Base-by-base conservation (phyloP, 2,329 filamentous ascomycete species). In the Calonectria hawksworthii region DNA sequence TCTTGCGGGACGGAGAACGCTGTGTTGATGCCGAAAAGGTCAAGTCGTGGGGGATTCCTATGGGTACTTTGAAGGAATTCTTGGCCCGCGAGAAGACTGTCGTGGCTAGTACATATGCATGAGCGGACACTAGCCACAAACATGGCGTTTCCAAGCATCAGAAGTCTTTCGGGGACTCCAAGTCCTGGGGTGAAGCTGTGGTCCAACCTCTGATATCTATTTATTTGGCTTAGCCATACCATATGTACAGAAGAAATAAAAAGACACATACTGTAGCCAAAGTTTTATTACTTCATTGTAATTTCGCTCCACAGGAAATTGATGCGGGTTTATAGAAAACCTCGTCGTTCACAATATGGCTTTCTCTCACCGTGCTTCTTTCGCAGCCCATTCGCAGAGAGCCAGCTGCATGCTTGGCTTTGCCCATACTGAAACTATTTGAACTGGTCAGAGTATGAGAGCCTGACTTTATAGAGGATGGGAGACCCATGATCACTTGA, bases 11-110 rank as follows among this genome's bases (percentile, higher is more conserved):
- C 32, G 64, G 64, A 54, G 66, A 68, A 26, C 23, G 32, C 23
- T 59, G 51, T 26, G 51, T 68, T 47, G 54, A 70, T 70, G 38
- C 54, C 21, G 54, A 70, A 34, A 61, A 52, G 28, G 54, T 70
- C 38, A 63, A 70, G 38, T 36, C 52, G 16, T 70, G 52, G 52
- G 30, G 30, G 30, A 61, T 70, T 36, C n/a, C 54, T 28, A 51
- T 70, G 38, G 54, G 54, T 21, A 63, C 54, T 51, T 70, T 70
- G 41, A 51, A 38, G 14, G 67, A 51, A 41, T 70, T 70, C 47
- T 63, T 70, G 32, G 30, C 14, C 7, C 54, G 67, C 10, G 67
- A 70, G 67, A 36, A 70, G 36, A 32, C 41, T 13, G 67, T 28
- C 28, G 67, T 70, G 41, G 28, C 14, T 5, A 50, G 14, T 6